Base-by-base conservation (phyloP, 345 rosid genomes). In the Linum usitatissimum region DNA sequence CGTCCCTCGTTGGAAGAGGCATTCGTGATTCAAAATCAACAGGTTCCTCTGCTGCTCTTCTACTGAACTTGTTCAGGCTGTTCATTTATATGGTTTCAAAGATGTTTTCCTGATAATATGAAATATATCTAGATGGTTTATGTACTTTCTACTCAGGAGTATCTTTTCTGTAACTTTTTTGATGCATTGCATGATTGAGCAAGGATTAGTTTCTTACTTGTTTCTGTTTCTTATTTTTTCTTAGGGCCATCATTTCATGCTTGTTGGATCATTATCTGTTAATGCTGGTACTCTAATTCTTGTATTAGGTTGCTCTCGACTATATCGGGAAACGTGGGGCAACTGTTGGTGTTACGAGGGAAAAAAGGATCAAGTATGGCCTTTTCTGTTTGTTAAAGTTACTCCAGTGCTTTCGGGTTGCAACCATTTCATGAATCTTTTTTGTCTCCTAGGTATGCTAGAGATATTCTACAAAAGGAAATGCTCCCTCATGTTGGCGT, bases 401-500 rank as follows among this genome's bases (percentile, higher is more conserved):
- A 6, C 28, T 66, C 72, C 38, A 56, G 65, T 60, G 69, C 45
- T 53, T 53, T 42, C 59, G 3, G 38, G 59, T 55, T 55, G 59
- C 30, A 18, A 19, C 23, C 30, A 19, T 49, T 59, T 31, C 71
- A 12, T 72, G 55, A 63, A 61, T 30, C 64, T 65, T 69, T 71
- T 1, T 63, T 61, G 64, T 57, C 59, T 73, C 66, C 36, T 75
- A 93, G 99, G 76, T 93, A 90, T 80, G 99, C 99, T 1, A 93
- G 74, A 68, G 99, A 93, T 78, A 90, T 93, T 69, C 97, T 93
- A 74, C 97, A 86, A 69, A 93, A 87, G 78, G 99, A 93, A 83
- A 93, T 90, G 97, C 94, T 93, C 72, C 99, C 97, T 72, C 99
- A 93, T 74, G 94, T 87, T 77, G 99, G 99, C 68, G 75, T 81